Evolutionary conservation across 768 basidiomycete genomes (phyloP), one percentile per base, ranked within the genome.

Genomic region (Leccinellum rugosiceps): DNA sequence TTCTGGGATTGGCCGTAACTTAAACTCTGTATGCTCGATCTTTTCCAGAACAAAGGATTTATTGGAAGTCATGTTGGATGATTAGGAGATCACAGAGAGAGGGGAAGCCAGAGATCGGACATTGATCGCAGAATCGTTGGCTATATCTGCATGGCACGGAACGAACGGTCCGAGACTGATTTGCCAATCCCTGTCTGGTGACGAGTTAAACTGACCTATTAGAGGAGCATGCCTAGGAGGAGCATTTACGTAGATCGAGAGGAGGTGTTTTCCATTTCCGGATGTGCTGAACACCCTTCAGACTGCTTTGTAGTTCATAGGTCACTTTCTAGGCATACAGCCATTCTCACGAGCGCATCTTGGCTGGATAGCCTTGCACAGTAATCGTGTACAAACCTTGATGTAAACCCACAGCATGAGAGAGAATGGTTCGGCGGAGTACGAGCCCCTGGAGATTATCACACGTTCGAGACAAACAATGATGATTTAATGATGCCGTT

Each of bases 31-130:
- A 45, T 89, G 77, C 8, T 90, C 78, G 61, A 92, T 45, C 55
- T 78, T 82, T 38, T 82, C 80, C 52, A 94, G 78, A 53, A 94
- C 86, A 69, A 94, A 92, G 4, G 90, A 91, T 48, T 78, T 84
- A 69, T 92, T 93, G 72, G 21, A 34, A 23, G 84, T 78, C 84
- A 88, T 88, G 75, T 65, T 73, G 57, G 58, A 45, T 23, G 43
- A 38, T 34, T 35, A 10, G 28, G 3, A 23, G 38, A 55, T 43
- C 41, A 32, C 9, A 11, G 10, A 4, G n/a, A 38, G 43, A 21
- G 31, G 23, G 11, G 15, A 19, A 21, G 26, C 13, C 11, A 8
- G 50, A 21, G 34, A 25, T 30, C 21, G 30, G 15, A 15, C 30
- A 41, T 31, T 23, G 14, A 21, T 28, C 46, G 9, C 26, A 21